Evolutionary conservation across 108 stramenopile genomes (phyloP).

Genomic region (Cyclotella distinguenda): DNA sequence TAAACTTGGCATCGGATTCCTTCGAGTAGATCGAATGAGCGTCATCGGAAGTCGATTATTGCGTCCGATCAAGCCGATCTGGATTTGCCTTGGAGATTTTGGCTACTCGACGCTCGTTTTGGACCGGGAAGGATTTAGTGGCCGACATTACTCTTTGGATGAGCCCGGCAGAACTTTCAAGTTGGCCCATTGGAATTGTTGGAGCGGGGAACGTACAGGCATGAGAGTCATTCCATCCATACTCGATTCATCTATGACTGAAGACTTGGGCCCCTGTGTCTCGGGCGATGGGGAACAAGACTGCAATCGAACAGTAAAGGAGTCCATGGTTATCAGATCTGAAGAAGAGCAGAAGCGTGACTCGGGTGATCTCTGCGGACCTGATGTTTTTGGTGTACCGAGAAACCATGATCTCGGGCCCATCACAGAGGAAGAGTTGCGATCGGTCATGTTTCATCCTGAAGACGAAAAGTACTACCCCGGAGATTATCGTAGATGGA

Average conservation of each 20-base stretch:
- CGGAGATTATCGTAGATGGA: conserved; percentile 61
- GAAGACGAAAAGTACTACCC: conserved; percentile 72
- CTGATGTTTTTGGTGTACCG: neutral
- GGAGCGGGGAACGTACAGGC: conserved; percentile 52
- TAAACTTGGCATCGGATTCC: conserved; percentile 62
- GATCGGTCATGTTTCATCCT: conserved; percentile 42
- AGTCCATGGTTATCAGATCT: conserved; percentile 15
- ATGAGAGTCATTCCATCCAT: conserved; percentile 55
- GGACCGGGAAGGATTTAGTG: conserved; percentile 27
- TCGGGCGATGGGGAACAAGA: conserved; percentile 33
- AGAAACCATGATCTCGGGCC: conserved; percentile 6
- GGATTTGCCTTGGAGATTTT: conserved; percentile 67
- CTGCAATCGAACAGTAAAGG: conserved; percentile 19
- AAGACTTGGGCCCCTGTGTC: neutral
- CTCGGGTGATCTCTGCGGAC: conserved; percentile 1
- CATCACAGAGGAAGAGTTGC: conserved; percentile 45
- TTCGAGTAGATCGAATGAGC: conserved; percentile 32
- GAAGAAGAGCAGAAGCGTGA: conserved; percentile 18
- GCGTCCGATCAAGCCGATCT: conserved; percentile 64
- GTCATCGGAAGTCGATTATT: conserved; percentile 40
- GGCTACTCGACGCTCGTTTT: conserved; percentile 62
- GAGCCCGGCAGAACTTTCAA: conserved; percentile 45
- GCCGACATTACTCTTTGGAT: conserved; percentile 40
- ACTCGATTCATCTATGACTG: conserved; percentile 10
- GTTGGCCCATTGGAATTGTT: conserved; percentile 71